These are phyloP conservation scores for Picea abies DNA, from an alignment of 83 land plant genomes.

Conservation along the genomic window DNA sequence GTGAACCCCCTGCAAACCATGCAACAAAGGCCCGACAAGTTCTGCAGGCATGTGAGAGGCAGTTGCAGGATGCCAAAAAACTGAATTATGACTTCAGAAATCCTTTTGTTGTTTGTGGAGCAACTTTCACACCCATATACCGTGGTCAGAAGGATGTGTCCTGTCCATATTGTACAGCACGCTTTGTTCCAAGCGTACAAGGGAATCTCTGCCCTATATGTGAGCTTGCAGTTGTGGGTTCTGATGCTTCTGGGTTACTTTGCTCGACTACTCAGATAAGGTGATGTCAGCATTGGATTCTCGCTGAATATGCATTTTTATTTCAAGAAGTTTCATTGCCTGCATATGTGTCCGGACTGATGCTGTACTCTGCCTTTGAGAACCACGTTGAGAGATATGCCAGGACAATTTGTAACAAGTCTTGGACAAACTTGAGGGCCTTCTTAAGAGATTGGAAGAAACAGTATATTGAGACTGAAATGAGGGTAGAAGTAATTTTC, in stretches of 20 bases:
- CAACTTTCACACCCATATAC: constrained; percentile 53
- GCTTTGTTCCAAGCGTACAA: constrained; percentile 32
- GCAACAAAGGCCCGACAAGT: constrained; percentile 57
- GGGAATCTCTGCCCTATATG: constrained; percentile 47
- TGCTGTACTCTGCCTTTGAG: constrained; percentile 29
- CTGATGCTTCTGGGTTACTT: constrained; percentile 65
- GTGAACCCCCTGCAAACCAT: constrained; percentile 47
- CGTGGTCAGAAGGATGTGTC: constrained; percentile 44
- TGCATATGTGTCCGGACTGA: constrained; percentile 59
- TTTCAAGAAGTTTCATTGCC: constrained; percentile 46
- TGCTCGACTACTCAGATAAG: constrained; percentile 66
- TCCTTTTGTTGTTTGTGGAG: constrained; percentile 57
- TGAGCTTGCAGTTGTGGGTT: constrained; percentile 60
- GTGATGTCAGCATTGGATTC: constrained; percentile 25
- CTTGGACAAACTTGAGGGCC: constrained; percentile 55
- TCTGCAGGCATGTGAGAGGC: constrained; percentile 68
- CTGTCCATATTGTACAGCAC: constrained; percentile 53
- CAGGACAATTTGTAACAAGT: no score
- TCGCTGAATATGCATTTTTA: no score
- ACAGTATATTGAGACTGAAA: constrained; percentile 32
- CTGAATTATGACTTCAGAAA: constrained; percentile 79
- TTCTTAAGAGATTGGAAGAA: constrained; percentile 77
- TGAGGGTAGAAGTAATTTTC: no score
- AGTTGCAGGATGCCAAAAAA: constrained; percentile 46
- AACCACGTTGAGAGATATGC: no score